Base-by-base conservation (phyloP, 805 yeast species). In the Metschnikowia similis region DNA sequence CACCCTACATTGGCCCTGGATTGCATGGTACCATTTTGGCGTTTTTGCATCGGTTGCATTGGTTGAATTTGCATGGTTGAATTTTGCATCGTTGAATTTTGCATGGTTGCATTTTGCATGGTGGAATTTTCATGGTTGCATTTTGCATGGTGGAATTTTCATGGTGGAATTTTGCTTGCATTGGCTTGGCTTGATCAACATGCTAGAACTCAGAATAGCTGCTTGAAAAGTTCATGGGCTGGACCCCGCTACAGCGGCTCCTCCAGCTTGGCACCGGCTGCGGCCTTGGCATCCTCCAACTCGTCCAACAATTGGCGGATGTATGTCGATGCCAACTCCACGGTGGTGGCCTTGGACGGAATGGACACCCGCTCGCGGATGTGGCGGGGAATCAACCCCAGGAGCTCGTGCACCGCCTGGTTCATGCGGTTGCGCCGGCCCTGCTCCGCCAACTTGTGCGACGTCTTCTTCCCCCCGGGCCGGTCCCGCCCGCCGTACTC, bases 401-500 rank as follows among this genome's bases (percentile, higher is more conserved):
- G 84, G 51, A 92, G 71, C 39, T 88, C 96, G 40, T 81, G 82
- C 30, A 92, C 83, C 0, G 97, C 98, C 49, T 75, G 70, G 65
- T 94, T 94, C 84, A 92, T 86, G 54, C 99, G 76, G 65, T 92
- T 91, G 58, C 99, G 79, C 47, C 99, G 77, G 13, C 96, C 98
- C 67, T 94, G 97, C 68, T 92, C 99, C 0, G 99, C 98, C 13
- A 89, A 77, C 64, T 92, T 91, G 67, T 92, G 99, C 38, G 81
- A 80, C 2, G 85, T 80, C 59, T 85, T 83, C 63, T 86, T 85
- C 7, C 35, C 46, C 29, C 79, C 74, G 2, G 80, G 78, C 48
- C 72, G 66, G 37, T 69, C 62, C 4, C 53, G 52, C 48, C 41
- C 37, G 26, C 36, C 38, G 4, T 17, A 41, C 13, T 44, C 50